Percentiles rank a stretch among this genome's conserved stretches.
Evolutionary conservation across 1,139 yeast genomes (phyloP).

Genomic region (Kodamaea plutei): DNA sequence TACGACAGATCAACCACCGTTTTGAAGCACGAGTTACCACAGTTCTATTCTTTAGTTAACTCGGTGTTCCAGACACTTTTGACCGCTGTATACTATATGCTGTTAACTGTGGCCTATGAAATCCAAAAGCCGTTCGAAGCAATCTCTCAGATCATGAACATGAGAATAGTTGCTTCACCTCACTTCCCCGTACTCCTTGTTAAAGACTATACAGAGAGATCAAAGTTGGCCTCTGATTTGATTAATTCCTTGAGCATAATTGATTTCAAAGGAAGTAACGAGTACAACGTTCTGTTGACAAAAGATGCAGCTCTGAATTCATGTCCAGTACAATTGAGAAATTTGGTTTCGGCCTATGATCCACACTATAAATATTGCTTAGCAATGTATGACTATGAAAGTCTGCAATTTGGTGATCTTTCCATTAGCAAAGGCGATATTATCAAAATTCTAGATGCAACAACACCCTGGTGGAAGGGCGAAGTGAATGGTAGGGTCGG

Average conservation of each 20-base stretch:
- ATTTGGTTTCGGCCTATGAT: not conserved
- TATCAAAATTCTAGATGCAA: constrained; percentile 39
- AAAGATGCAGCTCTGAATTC: no score
- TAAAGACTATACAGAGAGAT: constrained; percentile 11
- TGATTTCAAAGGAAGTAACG: constrained; percentile 19
- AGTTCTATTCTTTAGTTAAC: constrained; percentile 28
- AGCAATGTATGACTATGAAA: constrained; percentile 32
- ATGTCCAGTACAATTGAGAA: no score
- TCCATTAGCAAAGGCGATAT: constrained; percentile 46
- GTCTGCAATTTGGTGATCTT: constrained; percentile 43
- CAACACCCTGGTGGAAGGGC: constrained; percentile 62
- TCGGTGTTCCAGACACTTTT: constrained; percentile 24
- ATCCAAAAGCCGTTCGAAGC: constrained; percentile 19
- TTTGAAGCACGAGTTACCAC: constrained; percentile 38
- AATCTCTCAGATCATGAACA: constrained; percentile 12
- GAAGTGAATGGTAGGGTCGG: constrained; percentile 46
- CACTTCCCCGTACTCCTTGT: constrained; percentile 9
- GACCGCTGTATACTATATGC: constrained; percentile 26
- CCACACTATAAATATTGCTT: constrained; percentile 18
- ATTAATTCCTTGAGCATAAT: constrained; percentile 21
- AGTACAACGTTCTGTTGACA: no score
- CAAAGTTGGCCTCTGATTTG: constrained; percentile 12
- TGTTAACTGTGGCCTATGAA: constrained; percentile 26
- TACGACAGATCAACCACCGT: constrained; percentile 28
- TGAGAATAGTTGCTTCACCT: constrained; percentile 9